Base-by-base conservation (phyloP, 164 flowering plant species). In the Houttuynia cordata region DNA sequence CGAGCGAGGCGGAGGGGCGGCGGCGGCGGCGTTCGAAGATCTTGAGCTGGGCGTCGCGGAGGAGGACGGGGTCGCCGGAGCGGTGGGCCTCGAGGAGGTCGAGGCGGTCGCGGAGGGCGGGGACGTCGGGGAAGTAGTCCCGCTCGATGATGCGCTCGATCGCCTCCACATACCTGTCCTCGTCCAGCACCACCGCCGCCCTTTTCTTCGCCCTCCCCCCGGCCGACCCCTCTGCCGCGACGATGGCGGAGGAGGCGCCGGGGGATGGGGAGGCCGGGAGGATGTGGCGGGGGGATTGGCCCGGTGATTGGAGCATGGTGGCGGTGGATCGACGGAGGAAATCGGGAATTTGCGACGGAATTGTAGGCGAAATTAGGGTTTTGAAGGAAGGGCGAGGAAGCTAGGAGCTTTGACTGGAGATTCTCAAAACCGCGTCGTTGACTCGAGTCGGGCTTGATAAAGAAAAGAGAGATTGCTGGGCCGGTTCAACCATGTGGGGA, bases 21-120 rank as follows among this genome's bases (percentile, higher is more conserved):
- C 17, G 49, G 49, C 49, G 49, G 8, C 95, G 83, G 20, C 98
- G 83, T 62, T 89, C 97, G 59, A 86, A 70, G 69, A 92, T 92
- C 86, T 92, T 89, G 76, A 93, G 74, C 78, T 93, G 96, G 49
- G 82, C 94, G 67, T 92, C 97, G 19, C 96, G 85, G 22, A 92
- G 87, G 25, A 69, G 83, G 4, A 92, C 63, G 10, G 97, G 96
- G 56, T 93, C 98, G 24, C 83, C 75, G 18, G 80, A 73, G 24
- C 82, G 78, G 17, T 79, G 73, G 0, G 96, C 96, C 59, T 87
- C 84, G 3, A 92, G 80, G 96, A 93, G 89, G 24, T 92, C 98
- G 58, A 83, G 81, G 17, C 96, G 87, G 66, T 89, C 98, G 13
- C 85, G 74, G 55, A 93, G 91, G 78, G 87, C 87, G 8, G 92